Evolutionary conservation across 2,329 filamentous ascomycete species (phyloP).

Genomic region (Ciborinia camelliae): DNA sequence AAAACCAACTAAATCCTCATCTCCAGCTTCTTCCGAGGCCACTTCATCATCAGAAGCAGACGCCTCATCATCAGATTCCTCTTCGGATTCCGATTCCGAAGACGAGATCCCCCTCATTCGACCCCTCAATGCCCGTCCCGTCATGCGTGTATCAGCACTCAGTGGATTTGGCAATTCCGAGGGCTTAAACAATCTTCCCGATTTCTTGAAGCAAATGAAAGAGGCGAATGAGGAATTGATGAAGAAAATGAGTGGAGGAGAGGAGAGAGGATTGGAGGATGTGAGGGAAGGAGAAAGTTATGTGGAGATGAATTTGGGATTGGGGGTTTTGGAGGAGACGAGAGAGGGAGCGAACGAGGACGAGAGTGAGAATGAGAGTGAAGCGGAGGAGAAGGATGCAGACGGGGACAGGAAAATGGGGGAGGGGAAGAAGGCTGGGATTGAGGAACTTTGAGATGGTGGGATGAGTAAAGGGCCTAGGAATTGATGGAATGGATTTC

Average conservation of each 20-base stretch:
- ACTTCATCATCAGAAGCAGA: conserved; percentile 7
- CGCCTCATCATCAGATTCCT: background rate
- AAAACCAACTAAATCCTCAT: background rate
- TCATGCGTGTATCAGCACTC: conserved; percentile 24
- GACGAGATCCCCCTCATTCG: conserved; percentile 21
- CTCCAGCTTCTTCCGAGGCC: background rate
- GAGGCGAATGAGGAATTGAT: conserved; percentile 27
- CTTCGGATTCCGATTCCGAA: conserved; percentile 2
- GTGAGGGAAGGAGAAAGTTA: conserved; percentile 23
- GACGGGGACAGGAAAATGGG: conserved; percentile 9
- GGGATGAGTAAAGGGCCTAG: too few species aligned
- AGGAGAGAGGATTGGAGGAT: conserved; percentile 13
- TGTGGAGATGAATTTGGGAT: conserved; percentile 25
- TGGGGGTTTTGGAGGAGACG: conserved; percentile 28
- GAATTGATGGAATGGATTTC: background rate
- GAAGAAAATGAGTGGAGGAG: conserved; percentile 22
- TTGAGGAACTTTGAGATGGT: conserved; percentile 11
- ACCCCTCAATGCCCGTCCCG: conserved; percentile 24
- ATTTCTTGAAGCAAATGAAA: conserved; percentile 26
- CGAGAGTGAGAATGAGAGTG: background rate
- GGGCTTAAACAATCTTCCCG: conserved; percentile 17
- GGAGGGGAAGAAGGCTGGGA: conserved; percentile 4
- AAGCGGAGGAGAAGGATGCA: conserved; percentile 9
- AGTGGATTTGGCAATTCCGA: conserved; percentile 10
- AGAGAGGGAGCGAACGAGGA: background rate